phyloP scores from a whole-genome alignment of 2,329 filamentous ascomycete genomes.

The Paraphoma chrysanthemicola region DNA sequence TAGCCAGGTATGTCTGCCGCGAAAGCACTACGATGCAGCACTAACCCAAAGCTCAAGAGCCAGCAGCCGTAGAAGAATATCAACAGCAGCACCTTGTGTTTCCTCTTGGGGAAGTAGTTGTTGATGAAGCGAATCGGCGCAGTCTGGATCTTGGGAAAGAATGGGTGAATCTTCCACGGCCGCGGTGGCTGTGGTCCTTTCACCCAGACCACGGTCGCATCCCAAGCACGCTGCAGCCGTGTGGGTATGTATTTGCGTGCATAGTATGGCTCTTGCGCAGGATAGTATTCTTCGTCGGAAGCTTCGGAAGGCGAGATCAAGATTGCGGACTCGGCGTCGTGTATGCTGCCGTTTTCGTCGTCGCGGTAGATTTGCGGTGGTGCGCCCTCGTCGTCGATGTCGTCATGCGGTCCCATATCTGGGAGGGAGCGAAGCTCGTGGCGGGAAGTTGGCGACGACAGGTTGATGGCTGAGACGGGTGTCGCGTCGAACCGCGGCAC shows the following conservation, averaged over 20 bases:
- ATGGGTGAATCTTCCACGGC: constrained; percentile 56
- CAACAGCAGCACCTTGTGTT: constrained; percentile 66
- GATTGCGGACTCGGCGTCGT: constrained; percentile 34
- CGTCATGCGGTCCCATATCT: constrained; percentile 31
- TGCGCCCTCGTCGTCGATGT: constrained; percentile 30
- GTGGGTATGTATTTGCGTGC: constrained; percentile 55
- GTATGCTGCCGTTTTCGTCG: constrained; percentile 33
- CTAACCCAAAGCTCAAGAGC: constrained; percentile 72
- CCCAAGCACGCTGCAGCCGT: constrained; percentile 58
- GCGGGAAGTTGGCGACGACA: constrained; percentile 40
- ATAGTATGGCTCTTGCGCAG: constrained; percentile 25
- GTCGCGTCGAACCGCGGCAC: constrained; percentile 10
- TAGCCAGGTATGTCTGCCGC: constrained; percentile 70
- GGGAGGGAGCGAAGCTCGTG: constrained; percentile 39
- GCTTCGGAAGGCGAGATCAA: constrained; percentile 39
- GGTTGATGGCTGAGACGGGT: constrained; percentile 19
- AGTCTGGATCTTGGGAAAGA: constrained; percentile 72
- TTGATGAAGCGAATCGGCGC: constrained; percentile 71
- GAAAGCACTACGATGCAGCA: constrained; percentile 69
- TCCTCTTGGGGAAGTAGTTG: constrained; percentile 64
- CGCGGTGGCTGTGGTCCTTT: constrained; percentile 58
- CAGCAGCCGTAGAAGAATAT: constrained; percentile 69
- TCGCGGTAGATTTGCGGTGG: constrained; percentile 41
- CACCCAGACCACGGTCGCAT: constrained; percentile 52
- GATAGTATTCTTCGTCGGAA: constrained; percentile 36